A percentile compares a stretch with the other conserved stretches of the same genome.
phyloP scores from a whole-genome alignment of 2,329 filamentous ascomycete species.

The Talaromyces sp. region DNA sequence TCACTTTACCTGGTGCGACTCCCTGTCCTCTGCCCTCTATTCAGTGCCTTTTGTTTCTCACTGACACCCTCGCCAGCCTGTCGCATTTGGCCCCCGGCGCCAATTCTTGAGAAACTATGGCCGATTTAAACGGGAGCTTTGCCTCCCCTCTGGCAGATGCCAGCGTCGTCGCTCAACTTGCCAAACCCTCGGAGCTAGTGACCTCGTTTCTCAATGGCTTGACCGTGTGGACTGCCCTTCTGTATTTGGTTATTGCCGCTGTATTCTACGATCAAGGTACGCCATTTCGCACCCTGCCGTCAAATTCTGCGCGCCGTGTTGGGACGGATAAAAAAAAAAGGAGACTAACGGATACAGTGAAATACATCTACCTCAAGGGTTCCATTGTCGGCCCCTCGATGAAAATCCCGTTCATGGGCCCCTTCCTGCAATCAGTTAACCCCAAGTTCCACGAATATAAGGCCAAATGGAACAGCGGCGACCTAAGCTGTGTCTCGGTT shows the following conservation, averaged over 20 bases:
- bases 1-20: background rate
- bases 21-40: background rate
- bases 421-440: constrained; percentile 86
- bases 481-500: constrained; percentile 92
- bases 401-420: constrained; percentile 88
- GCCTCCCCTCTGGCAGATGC: constrained; percentile 64
- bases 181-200: constrained; percentile 41
- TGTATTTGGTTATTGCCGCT: constrained; percentile 65
- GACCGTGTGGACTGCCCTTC: constrained; percentile 60
- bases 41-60: background rate
- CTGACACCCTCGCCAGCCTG: background rate
- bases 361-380: constrained; percentile 70
- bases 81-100: background rate
- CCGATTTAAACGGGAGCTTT: constrained; percentile 60
- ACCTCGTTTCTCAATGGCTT: constrained; percentile 51
- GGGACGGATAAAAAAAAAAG: background rate
- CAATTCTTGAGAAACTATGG: constrained; percentile 23
- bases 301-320: background rate
- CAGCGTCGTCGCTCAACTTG: constrained; percentile 53
- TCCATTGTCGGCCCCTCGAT: constrained; percentile 67
- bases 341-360: constrained; percentile 48
- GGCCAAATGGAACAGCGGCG: constrained; percentile 85
- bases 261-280: constrained; percentile 87
- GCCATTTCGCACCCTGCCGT: constrained; percentile 30
- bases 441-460: constrained; percentile 90